Evolutionary conservation across 768 basidiomycete genomes (phyloP), one percentile per base, ranked within the genome.

Genomic region (Terana coerulea): DNA sequence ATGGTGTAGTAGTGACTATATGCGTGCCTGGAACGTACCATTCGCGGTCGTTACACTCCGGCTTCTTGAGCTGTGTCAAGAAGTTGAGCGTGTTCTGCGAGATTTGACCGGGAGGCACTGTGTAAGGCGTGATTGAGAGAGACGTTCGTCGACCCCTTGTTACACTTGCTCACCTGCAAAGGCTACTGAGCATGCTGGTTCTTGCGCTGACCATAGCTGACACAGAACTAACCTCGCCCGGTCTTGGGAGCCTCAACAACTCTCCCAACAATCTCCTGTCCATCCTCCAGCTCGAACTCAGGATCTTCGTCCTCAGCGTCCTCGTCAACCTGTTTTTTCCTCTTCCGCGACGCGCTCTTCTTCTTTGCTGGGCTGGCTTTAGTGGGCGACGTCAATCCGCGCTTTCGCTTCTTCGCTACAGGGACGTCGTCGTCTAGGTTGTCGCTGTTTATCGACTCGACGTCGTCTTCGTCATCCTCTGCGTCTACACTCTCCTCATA

Each of bases 21-120:
- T 21, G 17, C 21, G 25, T 26, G 1, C 22, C 19, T 5, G 19
- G 17, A 14, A 47, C 76, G 53, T 50, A 90, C 92, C 91, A 91
- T 69, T 85, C 77, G 3, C 92, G 77, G 64, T 97, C 88, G 55
- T 98, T 94, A 61, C 83, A 84, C 37, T 80, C 75, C 1, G 91
- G 86, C 52, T 89, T 80, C 61, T 77, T 77, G 34, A 97, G 72
- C 22, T 85, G 74, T 7, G 58, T 69, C 49, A 95, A 65, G 64
- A 97, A 97, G 61, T 90, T 71, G 30, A 98, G 67, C 3, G 88
- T 91, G 57, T 97, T 95, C 59, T 83, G 75, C 1, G 93, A 95
- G 61, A 97, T 81, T 65, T 83, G 82, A 9, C 93, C 94, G 10
- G 91, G 79, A 0, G 91, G 86, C 0, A 91, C 93, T 89, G 55